Conservation (phyloP, 2,329 filamentous ascomycete genomes). For the Monilinia polystroma region DNA sequence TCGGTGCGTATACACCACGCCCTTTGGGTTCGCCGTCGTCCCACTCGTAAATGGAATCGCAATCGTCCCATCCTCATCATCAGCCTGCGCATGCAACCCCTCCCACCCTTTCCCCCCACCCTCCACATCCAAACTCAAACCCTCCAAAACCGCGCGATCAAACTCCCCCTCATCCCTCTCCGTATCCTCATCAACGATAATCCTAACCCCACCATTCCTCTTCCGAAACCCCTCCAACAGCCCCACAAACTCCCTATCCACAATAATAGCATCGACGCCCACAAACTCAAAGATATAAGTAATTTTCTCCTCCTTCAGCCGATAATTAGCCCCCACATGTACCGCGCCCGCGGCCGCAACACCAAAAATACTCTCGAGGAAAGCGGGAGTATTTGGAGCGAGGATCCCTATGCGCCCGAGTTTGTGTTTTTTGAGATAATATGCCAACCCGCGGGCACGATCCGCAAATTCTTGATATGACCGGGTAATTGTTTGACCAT, state of each 20-base stretch:
- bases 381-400: slow-evolving; percentile 89
- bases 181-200: slow-evolving; percentile 80
- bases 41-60: slow-evolving; percentile 93
- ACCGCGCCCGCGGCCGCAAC: slow-evolving; percentile 79
- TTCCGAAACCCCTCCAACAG: slow-evolving; percentile 67
- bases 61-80: slow-evolving; percentile 78
- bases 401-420: slow-evolving; percentile 80
- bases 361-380: slow-evolving; percentile 86
- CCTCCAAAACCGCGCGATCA: slow-evolving; percentile 79
- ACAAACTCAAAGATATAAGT: slow-evolving; percentile 86
- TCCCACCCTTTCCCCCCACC: slow-evolving; percentile 71
- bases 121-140: slow-evolving; percentile 67
- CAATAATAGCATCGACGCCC: slow-evolving; percentile 83
- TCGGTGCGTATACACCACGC: slow-evolving; percentile 87
- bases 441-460: slow-evolving; percentile 82
- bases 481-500: slow-evolving; percentile 69
- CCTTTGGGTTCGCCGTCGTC: slow-evolving; percentile 88
- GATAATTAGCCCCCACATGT: slow-evolving; percentile 71
- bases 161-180: slow-evolving; percentile 77
- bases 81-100: slow-evolving; percentile 64
- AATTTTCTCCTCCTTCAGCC: slow-evolving; percentile 81
- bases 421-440: slow-evolving; percentile 74
- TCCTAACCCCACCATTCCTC: slow-evolving; percentile 59
- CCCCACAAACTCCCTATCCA: slow-evolving; percentile 74
- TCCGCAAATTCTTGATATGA: slow-evolving; percentile 82